phyloP scores from a whole-genome alignment of 305 asterid genomes.

The Fraxinus angustifolia region DNA sequence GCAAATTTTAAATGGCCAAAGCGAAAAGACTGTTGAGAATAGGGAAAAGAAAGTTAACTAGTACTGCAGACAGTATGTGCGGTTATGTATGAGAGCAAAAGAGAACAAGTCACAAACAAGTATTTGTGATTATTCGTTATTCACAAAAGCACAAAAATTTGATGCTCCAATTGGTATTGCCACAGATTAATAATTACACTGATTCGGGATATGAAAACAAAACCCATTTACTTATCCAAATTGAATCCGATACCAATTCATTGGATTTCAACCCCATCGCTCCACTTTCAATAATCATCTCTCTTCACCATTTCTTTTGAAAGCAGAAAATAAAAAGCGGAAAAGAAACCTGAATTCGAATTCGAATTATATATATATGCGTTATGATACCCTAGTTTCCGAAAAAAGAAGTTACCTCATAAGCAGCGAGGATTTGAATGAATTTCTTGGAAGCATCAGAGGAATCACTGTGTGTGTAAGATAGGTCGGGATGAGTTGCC shows the following conservation, averaged over 20 bases:
- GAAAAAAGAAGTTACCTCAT: slow-evolving; percentile 49
- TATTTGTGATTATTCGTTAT: no score
- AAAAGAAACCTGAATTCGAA: background rate
- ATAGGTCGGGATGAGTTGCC: slow-evolving; percentile 77
- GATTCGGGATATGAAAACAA: background rate
- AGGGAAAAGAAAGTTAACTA: no score
- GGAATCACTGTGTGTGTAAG: slow-evolving; percentile 34
- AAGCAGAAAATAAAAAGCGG: background rate
- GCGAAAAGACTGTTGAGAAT: no score
- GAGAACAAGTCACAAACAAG: no score
- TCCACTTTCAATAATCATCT: no score
- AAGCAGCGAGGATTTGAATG: slow-evolving; percentile 76
- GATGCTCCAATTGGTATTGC: background rate
- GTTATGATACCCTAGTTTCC: background rate
- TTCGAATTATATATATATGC: background rate
- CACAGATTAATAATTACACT: background rate
- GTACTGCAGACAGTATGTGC: no score
- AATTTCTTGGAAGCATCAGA: slow-evolving; percentile 52
- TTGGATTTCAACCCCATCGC: no score
- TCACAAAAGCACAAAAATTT: background rate
- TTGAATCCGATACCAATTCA: no score
- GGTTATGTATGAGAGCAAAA: no score
- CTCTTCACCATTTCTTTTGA: no score
- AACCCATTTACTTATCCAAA: background rate
- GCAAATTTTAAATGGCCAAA: no score